Base-by-base conservation (phyloP, 768 basidiomycete species). In the Calocybe cyanea region DNA sequence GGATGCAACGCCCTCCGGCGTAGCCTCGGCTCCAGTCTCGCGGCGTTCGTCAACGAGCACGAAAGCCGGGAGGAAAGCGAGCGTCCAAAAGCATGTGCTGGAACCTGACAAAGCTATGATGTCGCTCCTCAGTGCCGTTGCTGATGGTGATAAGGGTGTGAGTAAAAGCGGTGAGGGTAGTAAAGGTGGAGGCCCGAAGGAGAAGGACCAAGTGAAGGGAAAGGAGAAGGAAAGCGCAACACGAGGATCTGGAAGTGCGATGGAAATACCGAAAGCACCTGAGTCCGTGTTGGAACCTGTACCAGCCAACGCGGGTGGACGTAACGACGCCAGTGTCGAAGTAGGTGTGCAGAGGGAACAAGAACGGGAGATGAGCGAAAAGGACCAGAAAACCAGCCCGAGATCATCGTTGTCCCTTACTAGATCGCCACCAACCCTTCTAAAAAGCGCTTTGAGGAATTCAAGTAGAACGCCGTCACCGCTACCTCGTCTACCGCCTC, bases 381-480 rank as follows among this genome's bases (percentile, higher is more conserved):
- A 47, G 20, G 63, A 6, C 69, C 70, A 2, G 64, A 66, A 7
- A 28, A 11, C 25, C 11, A 28, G 25, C 25, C 25, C 25, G 6
- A 28, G 11, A 28, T 11, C 11, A 11, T 28, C 25, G 11, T 11
- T 11, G 11, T 28, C 25, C 25, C 25, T 28, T 11, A 28, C 25
- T 28, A 75, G 72, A 58, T 59, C 68, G 20, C 84, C 85, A 0
- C 56, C n/a, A n/a, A n/a, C n/a, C n/a, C n/a, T n/a, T n/a, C n/a
- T 88, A 24, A 70, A 76, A 43, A 85, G 84, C 43, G 86, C 84
- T 18, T 51, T 88, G 63, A 75, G 77, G 52, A 74, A 76, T 47
- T 36, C 70, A 10, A 78, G 75, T 48, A 61, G 74, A 38, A 72
- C 74, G 19, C 74, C 77, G 7, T 78, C 78, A 18, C 78, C 79